Evolutionary conservation across 2,329 filamentous ascomycete species (phyloP).

Genomic region (Eutypa lata): DNA sequence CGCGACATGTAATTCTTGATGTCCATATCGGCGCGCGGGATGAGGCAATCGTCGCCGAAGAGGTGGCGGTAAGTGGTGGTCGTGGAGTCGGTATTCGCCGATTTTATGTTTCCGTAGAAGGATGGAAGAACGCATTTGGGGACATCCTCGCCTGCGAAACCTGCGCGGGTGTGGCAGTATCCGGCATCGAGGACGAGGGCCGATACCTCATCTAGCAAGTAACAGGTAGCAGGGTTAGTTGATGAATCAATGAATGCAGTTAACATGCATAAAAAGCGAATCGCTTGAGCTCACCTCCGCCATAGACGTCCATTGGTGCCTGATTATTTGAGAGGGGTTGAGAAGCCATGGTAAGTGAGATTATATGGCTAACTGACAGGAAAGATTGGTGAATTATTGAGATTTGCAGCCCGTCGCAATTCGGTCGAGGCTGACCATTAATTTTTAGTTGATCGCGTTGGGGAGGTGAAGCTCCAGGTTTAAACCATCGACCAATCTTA

Average conservation of each 20-base stretch:
- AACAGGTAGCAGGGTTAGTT: slow-evolving; percentile 4
- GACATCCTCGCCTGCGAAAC: slow-evolving; percentile 95
- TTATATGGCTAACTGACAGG: slow-evolving; percentile 1
- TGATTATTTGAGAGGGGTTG: slow-evolving; percentile 27
- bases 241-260: background rate
- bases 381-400: background rate
- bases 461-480: slow-evolving; percentile 10
- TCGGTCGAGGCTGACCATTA: no score
- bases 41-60: slow-evolving; percentile 89
- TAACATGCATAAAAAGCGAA: no score
- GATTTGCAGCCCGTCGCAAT: slow-evolving; percentile 1
- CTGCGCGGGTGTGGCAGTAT: slow-evolving; percentile 85
- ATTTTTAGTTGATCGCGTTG: slow-evolving; percentile 9
- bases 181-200: slow-evolving; percentile 95
- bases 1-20: slow-evolving; percentile 88
- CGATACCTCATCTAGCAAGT: slow-evolving; percentile 80
- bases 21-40: slow-evolving; percentile 72
- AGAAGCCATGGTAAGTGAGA: slow-evolving; percentile 16
- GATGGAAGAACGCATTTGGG: slow-evolving; percentile 92
- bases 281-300: slow-evolving; percentile 22
- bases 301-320: slow-evolving; percentile 28
- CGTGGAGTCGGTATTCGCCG: slow-evolving; percentile 41
- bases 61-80: slow-evolving; percentile 47
- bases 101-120: slow-evolving; percentile 69
- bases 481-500: background rate